These are phyloP conservation scores for Eleusine indica DNA, from an alignment of 176 grass and related monocot species.

Conservation along the genomic window DNA sequence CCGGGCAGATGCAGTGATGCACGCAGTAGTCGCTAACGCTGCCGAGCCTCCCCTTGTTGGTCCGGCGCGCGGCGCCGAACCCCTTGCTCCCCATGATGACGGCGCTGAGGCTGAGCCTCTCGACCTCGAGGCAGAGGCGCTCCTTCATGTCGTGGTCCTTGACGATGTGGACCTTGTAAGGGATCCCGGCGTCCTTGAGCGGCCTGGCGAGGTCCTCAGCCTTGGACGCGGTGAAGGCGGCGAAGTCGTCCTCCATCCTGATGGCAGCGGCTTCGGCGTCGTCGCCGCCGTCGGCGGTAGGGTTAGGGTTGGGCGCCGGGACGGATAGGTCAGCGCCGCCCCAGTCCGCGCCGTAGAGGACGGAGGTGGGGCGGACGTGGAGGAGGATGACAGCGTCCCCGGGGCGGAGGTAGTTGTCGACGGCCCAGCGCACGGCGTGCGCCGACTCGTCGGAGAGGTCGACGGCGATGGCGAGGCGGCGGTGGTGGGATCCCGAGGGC, in stretches of 20 bases:
- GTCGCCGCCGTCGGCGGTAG: constrained; percentile 10
- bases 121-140: constrained; percentile 97
- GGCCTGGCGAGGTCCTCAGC: constrained; percentile 78
- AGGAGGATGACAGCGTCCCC: constrained; percentile 91
- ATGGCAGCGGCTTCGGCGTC: constrained; percentile 63
- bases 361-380: constrained; percentile 84
- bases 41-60: constrained; percentile 78
- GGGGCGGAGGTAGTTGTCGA: constrained; percentile 94
- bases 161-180: constrained; percentile 92
- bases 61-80: constrained; percentile 66
- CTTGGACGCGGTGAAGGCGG: constrained; percentile 73
- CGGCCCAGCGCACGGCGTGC: constrained; percentile 78
- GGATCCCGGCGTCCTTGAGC: constrained; percentile 70
- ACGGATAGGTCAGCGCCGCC: constrained; percentile 73
- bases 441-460: constrained; percentile 91
- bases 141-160: constrained; percentile 99
- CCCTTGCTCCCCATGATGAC: constrained; percentile 98
- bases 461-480: constrained; percentile 93
- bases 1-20: constrained; percentile 93
- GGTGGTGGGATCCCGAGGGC: constrained; percentile 56
- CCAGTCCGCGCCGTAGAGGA: constrained; percentile 96
- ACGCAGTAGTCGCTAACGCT: constrained; percentile 98
- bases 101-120: constrained; percentile 82
- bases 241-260: constrained; percentile 83
- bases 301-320: constrained; percentile 33